These are phyloP conservation scores for Populus deltoides DNA, from an alignment of 345 rosid species.

Conservation along the genomic window DNA sequence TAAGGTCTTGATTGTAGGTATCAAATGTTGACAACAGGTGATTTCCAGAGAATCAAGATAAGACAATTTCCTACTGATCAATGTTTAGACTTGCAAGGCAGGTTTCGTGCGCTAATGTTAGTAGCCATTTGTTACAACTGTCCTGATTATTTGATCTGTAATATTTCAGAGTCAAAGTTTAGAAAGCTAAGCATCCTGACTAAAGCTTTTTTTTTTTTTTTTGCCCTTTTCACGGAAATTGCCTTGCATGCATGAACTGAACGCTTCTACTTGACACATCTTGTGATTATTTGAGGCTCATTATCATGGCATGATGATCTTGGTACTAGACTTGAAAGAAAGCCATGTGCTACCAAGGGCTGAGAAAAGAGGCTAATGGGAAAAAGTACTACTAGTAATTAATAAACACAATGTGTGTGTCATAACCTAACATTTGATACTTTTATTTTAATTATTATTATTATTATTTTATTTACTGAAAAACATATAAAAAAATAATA, in stretches of 20 bases:
- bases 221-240: background rate
- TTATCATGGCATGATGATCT: background rate
- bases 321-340: background rate
- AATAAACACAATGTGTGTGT: no score
- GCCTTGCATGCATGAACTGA: background rate
- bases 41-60: background rate
- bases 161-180: background rate
- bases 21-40: background rate
- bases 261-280: background rate
- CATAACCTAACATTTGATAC: no score
- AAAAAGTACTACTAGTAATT: background rate
- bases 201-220: background rate
- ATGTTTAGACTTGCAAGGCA: slow-evolving; percentile 21
- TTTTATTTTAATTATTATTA: no score
- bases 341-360: background rate
- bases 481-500: no score
- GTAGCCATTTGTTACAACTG: slow-evolving; percentile 10
- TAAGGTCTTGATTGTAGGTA: background rate
- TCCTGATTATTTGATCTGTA: background rate
- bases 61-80: background rate
- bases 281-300: background rate
- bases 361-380: background rate
- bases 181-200: background rate
- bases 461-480: no score
- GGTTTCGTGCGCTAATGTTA: background rate